phyloP scores from a whole-genome alignment of 2,329 filamentous ascomycete species.

The Hortaea sp. region DNA sequence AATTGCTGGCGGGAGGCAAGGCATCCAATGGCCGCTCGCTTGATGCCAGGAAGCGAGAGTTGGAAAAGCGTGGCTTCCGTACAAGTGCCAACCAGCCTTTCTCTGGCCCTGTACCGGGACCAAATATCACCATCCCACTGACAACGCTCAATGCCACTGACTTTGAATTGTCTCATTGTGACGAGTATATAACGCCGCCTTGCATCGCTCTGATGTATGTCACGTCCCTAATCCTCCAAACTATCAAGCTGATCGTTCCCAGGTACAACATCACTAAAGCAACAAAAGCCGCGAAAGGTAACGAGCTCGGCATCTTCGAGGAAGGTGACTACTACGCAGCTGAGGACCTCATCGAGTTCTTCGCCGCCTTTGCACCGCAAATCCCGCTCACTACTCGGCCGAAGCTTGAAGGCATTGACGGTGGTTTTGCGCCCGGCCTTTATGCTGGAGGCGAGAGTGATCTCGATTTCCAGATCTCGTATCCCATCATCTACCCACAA shows the following conservation, averaged over 20 bases:
- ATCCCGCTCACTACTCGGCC: constrained; percentile 33
- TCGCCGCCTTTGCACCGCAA: constrained; percentile 24
- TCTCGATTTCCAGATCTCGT: constrained; percentile 27
- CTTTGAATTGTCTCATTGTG: constrained; percentile 1
- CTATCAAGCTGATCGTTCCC: too few relatives aligned
- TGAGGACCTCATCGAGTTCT: constrained; percentile 35
- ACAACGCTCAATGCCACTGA: not conserved
- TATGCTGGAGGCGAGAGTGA: constrained; percentile 19
- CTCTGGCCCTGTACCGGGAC: not conserved
- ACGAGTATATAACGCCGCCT: constrained; percentile 26
- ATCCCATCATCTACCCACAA: constrained; percentile 42
- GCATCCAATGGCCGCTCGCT: not conserved
- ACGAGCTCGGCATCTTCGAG: constrained; percentile 38
- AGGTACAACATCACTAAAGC: constrained; percentile 36
- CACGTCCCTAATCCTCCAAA: not conserved
- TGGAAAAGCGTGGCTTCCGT: constrained; percentile 10
- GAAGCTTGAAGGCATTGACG: constrained; percentile 30
- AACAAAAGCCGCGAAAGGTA: constrained; percentile 27
- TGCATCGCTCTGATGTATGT: constrained; percentile 24
- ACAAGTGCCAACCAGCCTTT: not conserved
- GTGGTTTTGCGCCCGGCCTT: constrained; percentile 25
- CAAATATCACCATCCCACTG: constrained; percentile 1
- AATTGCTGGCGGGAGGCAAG: constrained; percentile 28
- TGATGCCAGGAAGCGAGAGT: not conserved
- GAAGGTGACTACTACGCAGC: constrained; percentile 36